A percentile compares a stretch with the other conserved stretches of the same genome.
Evolutionary conservation across 768 basidiomycete genomes (phyloP).

Genomic region (Tulasnella sp.): DNA sequence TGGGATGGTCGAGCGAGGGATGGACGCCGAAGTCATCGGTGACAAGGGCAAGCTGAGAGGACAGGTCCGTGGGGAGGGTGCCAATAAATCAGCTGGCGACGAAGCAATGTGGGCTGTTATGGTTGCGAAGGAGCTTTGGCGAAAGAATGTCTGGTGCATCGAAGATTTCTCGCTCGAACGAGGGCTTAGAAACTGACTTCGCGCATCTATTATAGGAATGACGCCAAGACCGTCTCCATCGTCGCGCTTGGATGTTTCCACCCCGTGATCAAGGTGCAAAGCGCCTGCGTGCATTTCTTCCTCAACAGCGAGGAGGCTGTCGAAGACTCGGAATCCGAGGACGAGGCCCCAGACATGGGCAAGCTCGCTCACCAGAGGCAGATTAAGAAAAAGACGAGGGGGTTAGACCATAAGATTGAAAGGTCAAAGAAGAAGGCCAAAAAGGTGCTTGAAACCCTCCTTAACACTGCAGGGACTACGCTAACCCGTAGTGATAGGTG

Average conservation of each 20-base stretch:
- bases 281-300: slow-evolving; percentile 92
- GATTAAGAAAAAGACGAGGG: slow-evolving; percentile 87
- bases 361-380: slow-evolving; percentile 78
- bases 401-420: slow-evolving; percentile 70
- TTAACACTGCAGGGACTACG: slow-evolving; percentile 24
- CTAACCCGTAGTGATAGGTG: slow-evolving; percentile 14
- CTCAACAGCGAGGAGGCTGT: slow-evolving; percentile 77
- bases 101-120: slow-evolving; percentile 98
- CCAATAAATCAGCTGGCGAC: slow-evolving; percentile 42
- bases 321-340: slow-evolving; percentile 64
- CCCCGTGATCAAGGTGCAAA: slow-evolving; percentile 88
- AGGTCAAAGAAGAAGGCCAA: slow-evolving; percentile 66
- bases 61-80: slow-evolving; percentile 31
- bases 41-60: slow-evolving; percentile 71
- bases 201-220: slow-evolving; percentile 47
- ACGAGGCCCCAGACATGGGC: slow-evolving; percentile 56
- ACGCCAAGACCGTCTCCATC: slow-evolving; percentile 88
- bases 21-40: slow-evolving; percentile 70
- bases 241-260: slow-evolving; percentile 88
- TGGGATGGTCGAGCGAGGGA: slow-evolving; percentile 89
- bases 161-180: not conserved
- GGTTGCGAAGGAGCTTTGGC: slow-evolving; percentile 88
- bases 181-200: not conserved
- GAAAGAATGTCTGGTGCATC: slow-evolving; percentile 73
- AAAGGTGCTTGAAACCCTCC: slow-evolving; percentile 42